A percentile compares a stretch with the other conserved stretches of the same genome.
phyloP scores from a whole-genome alignment of 2,329 filamentous ascomycete species.

The Hymenoscyphus infarciens region DNA sequence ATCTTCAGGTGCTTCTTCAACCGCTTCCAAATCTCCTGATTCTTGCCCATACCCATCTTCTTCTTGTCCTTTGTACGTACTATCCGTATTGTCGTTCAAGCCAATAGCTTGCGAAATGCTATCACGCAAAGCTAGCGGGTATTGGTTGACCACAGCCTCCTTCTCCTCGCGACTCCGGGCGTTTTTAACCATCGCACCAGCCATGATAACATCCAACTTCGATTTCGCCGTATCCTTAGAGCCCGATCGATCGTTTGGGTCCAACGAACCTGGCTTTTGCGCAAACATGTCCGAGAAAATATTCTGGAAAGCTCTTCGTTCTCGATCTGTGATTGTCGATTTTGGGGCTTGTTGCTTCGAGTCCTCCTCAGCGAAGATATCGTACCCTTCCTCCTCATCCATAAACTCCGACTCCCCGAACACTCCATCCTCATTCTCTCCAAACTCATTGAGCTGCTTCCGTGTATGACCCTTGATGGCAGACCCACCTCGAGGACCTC shows the following conservation, averaged over 20 bases:
- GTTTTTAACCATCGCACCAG: slow-evolving; percentile 12
- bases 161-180: slow-evolving; percentile 18
- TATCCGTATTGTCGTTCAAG: slow-evolving; percentile 8
- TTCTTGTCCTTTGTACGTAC: neutral
- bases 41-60: neutral
- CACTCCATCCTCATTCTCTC: slow-evolving; percentile 12
- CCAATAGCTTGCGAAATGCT: slow-evolving; percentile 34
- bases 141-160: slow-evolving; percentile 26
- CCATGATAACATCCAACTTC: slow-evolving; percentile 25
- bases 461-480: neutral
- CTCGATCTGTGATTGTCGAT: slow-evolving; percentile 55
- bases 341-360: slow-evolving; percentile 25
- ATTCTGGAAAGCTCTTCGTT: slow-evolving; percentile 47
- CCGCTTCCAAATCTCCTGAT: slow-evolving; percentile 10
- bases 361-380: slow-evolving; percentile 5
- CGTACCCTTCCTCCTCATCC: slow-evolving; percentile 14
- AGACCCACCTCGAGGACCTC: neutral
- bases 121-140: slow-evolving; percentile 31
- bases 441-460: slow-evolving; percentile 12
- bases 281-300: slow-evolving; percentile 58
- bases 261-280: slow-evolving; percentile 27
- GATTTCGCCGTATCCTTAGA: slow-evolving; percentile 16
- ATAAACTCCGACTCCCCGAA: neutral
- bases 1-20: slow-evolving; percentile 12
- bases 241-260: neutral